These are phyloP conservation scores for Psilocybe cyanescens DNA, from an alignment of 768 basidiomycete genomes.

Conservation along the genomic window DNA sequence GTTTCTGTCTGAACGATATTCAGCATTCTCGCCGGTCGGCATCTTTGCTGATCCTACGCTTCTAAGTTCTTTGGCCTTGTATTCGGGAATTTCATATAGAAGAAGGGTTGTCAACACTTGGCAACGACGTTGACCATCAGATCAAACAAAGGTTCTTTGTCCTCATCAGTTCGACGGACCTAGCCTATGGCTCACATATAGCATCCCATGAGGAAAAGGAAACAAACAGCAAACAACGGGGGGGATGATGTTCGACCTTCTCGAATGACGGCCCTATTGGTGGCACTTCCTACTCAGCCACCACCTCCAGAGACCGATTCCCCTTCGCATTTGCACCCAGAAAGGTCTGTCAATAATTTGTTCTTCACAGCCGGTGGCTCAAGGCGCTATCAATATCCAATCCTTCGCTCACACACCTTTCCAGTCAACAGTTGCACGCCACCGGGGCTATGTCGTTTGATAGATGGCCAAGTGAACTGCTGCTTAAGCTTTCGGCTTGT, in stretches of 20 bases:
- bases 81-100: too few relatives aligned
- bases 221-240: neutral
- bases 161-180: neutral
- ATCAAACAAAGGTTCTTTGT: neutral
- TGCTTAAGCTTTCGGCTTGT: neutral
- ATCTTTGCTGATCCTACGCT: too few relatives aligned
- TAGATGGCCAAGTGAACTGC: neutral
- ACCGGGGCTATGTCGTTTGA: neutral
- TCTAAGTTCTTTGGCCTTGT: too few relatives aligned
- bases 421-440: neutral
- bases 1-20: too few relatives aligned
- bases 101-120: too few relatives aligned
- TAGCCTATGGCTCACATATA: neutral
- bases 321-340: neutral
- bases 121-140: neutral
- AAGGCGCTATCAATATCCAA: neutral
- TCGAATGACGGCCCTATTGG: neutral
- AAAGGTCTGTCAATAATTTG: neutral
- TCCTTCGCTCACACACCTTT: neutral
- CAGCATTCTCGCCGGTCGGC: too few relatives aligned
- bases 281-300: neutral
- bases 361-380: neutral
- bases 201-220: neutral
- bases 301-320: neutral
- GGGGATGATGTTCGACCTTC: neutral